A percentile compares a stretch with the other conserved stretches of the same genome.
Conservation (phyloP, 2,329 filamentous ascomycete genomes). For the Amauroascus niger region DNA sequence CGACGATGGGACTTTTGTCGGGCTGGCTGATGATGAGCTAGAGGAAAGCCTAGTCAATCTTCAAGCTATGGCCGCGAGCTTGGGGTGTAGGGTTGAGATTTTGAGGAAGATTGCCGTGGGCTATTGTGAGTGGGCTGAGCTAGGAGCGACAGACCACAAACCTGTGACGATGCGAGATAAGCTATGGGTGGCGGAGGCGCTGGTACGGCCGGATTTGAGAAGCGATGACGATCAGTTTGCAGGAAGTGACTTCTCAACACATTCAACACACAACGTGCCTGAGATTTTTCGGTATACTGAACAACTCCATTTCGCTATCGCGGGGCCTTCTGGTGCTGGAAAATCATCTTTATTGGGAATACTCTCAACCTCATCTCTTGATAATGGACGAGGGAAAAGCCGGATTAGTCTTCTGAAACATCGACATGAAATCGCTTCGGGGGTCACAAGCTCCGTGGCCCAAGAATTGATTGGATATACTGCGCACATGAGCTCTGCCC, state of each 20-base stretch:
- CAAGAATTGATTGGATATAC: slow-evolving; percentile 84
- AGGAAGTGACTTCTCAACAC: slow-evolving; percentile 17
- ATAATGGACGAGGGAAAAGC: slow-evolving; percentile 87
- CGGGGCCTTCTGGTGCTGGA: slow-evolving; percentile 79
- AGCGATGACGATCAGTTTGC: not conserved
- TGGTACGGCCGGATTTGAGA: slow-evolving; percentile 62
- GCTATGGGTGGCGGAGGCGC: slow-evolving; percentile 80
- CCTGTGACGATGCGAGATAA: slow-evolving; percentile 38
- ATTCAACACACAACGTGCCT: not conserved
- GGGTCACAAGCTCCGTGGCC: slow-evolving; percentile 86
- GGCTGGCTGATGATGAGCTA: slow-evolving; percentile 81
- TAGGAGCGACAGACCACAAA: slow-evolving; percentile 20
- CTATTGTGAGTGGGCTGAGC: slow-evolving; percentile 54
- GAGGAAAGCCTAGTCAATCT: slow-evolving; percentile 80
- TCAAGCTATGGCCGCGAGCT: slow-evolving; percentile 79
- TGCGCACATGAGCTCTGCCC: slow-evolving; percentile 13
- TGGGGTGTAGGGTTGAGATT: slow-evolving; percentile 78
- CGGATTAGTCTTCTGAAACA: slow-evolving; percentile 82
- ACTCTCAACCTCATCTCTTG: slow-evolving; percentile 73
- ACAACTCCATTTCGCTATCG: slow-evolving; percentile 67
- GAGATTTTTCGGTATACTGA: not conserved
- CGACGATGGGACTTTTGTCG: slow-evolving; percentile 84
- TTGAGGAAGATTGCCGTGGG: slow-evolving; percentile 76
- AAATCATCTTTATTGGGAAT: slow-evolving; percentile 88
- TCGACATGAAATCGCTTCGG: slow-evolving; percentile 82